Evolutionary conservation across 345 rosid species (phyloP), one percentile per base, ranked within the genome.

Genomic region (Sisymbrium altissimum): DNA sequence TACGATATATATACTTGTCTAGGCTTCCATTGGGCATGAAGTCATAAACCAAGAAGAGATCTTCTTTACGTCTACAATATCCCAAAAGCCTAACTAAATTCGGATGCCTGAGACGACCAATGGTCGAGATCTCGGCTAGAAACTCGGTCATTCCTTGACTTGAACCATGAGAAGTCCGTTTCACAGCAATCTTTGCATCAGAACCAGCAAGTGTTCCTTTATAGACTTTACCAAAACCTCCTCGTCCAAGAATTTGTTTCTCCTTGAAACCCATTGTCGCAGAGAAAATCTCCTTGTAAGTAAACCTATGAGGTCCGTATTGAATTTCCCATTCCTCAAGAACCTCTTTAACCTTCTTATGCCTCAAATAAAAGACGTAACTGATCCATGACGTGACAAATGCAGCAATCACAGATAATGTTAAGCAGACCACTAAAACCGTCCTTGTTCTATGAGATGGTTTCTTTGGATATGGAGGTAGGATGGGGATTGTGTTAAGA

Each of bases 1-100:
- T 25, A 58, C 50, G 9, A 45, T 66, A 32, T 4, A 84, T 64
- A 64, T 60, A 74, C 57, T 71, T 78, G 66, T 82, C 86, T 12
- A 82, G 79, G 54, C 87, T 84, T 9, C 83, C 81, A 17, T 84
- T 82, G 0, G 83, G 80, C 84, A 84, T 84, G 15, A 57, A 84
- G 48, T 84, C 84, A 65, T 81, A 85, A 9, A 81, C 82, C 65
- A 81, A 18, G 23, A 79, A 73, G 21, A 85, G 80, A 57, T 81
- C 77, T 3, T 70, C 79, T 64, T 69, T 68, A 30, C n/a, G n/a
- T n/a, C n/a, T n/a, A n/a, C n/a, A n/a, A n/a, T n/a, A n/a, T n/a
- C n/a, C n/a, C n/a, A n/a, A 43, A 14, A 43, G 46, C 46, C 46
- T 43, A 17, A 43, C 46, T 43, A 43, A 17, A 14, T 43, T 43